Evolutionary conservation across 208 protist species (phyloP), one percentile per base, ranked within the genome.

Genomic region (Novymonas esmeraldas): DNA sequence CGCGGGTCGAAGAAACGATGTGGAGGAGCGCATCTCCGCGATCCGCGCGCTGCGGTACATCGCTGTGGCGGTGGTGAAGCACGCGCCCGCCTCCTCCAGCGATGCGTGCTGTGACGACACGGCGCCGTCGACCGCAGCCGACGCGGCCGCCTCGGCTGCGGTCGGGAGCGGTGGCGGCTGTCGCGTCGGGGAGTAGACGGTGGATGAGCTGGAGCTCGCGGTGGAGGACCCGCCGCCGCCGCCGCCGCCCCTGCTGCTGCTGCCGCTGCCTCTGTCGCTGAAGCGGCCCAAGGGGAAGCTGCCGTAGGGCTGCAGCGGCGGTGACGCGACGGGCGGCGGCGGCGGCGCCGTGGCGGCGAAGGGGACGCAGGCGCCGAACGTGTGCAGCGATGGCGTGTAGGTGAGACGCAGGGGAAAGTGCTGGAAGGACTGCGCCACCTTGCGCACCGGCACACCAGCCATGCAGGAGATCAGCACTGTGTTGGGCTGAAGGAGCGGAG

Each of bases 381-480:
- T 62, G 34, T 49, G 39, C 20, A 62, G 56, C 11, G 38, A 49
- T 4, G 56, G 56, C 2, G 10, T 48, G 6, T 45, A 62, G 22
- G 28, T 62, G 6, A 62, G 56, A 22, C 26, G 0, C 7, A 48
- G 26, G 58, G 80, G 61, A 7, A 75, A 55, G 58, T 87, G 82
- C 0, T 70, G 73, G 24, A 94, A 60, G n/a, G 85, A 67, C 46
- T 63, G 28, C 11, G 85, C 78, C n/a, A 94, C 76, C 52, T 88
- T 90, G 34, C 63, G 67, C 24, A 36, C 63, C 3, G 75, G 73
- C 39, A 85, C 70, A 16, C 78, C 82, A 1, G 82, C 78, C 58
- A 89, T 78, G 33, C 79, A 87, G 22, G 81, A 90, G 56, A 92
- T 69, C 51, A 94, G 61, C 50, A 94, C 41, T 13, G 84, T 76